A percentile compares a stretch with the other conserved stretches of the same genome.
phyloP scores from a whole-genome alignment of 345 rosid genomes.

The Turnera subulata region DNA sequence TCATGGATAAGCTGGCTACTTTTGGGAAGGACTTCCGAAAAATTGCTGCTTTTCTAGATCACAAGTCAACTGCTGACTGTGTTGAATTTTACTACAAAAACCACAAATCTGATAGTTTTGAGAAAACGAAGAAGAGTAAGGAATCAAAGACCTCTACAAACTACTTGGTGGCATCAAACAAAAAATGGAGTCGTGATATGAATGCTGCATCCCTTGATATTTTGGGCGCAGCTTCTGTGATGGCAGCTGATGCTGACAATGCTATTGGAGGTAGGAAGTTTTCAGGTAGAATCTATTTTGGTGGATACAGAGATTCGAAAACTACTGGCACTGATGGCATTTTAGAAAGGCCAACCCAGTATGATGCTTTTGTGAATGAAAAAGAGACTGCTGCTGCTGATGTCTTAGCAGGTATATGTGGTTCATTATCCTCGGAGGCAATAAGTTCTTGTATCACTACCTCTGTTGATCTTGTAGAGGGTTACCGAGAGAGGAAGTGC shows the following conservation, averaged over 20 bases:
- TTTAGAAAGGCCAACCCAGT: constrained; percentile 45
- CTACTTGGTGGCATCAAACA: constrained; percentile 58
- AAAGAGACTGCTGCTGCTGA: constrained; percentile 80
- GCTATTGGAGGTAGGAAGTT: constrained; percentile 30
- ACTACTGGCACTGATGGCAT: constrained; percentile 38
- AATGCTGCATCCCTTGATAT: constrained; percentile 74
- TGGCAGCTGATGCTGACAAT: constrained; percentile 66
- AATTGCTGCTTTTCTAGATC: constrained; percentile 80
- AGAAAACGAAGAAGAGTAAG: constrained; percentile 75
- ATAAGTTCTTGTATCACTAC: constrained; percentile 79
- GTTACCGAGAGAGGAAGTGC: constrained; percentile 39
- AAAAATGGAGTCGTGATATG: constrained; percentile 64
- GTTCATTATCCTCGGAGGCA: constrained; percentile 79
- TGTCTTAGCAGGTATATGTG: constrained; percentile 72
- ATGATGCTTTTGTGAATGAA: constrained; percentile 45
- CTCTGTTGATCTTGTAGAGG: constrained; percentile 53
- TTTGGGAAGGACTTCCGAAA: constrained; percentile 83
- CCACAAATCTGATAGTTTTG: constrained; percentile 89
- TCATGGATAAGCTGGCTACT: constrained; percentile 62
- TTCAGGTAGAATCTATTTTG: constrained; percentile 40
- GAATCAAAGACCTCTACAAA: constrained; percentile 52
- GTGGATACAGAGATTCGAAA: constrained; percentile 43
- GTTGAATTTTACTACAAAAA: constrained; percentile 95
- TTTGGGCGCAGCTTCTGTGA: constrained; percentile 68
- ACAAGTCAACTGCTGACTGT: constrained; percentile 94